These are phyloP conservation scores for Glycine latifolia DNA, from an alignment of 306 rosid species.

Conservation along the genomic window DNA sequence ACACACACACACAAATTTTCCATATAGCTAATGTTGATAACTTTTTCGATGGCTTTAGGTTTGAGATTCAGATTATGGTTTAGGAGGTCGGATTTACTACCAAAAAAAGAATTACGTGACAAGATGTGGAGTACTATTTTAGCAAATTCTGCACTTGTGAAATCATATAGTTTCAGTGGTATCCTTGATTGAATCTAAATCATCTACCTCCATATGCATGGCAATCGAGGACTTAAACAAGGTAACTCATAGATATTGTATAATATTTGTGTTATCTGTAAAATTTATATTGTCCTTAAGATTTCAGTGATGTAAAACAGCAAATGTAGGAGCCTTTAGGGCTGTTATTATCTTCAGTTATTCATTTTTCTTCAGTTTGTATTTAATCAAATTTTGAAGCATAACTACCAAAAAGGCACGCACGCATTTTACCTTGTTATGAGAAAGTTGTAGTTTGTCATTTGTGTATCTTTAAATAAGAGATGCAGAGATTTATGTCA, in stretches of 20 bases:
- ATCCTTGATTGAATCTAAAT: slow-evolving; percentile 36
- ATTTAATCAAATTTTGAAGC: slow-evolving; percentile 51
- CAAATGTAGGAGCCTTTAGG: slow-evolving; percentile 39
- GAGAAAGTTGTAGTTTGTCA: slow-evolving; percentile 20
- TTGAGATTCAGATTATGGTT: slow-evolving; percentile 71
- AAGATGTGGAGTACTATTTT: slow-evolving; percentile 45
- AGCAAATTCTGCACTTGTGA: slow-evolving; percentile 47
- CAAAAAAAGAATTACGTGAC: slow-evolving; percentile 74
- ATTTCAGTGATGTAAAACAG: slow-evolving; percentile 44
- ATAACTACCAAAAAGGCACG: slow-evolving; percentile 27
- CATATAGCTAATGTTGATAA: slow-evolving; percentile 33
- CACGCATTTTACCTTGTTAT: slow-evolving; percentile 32
- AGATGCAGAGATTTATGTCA: slow-evolving; percentile 18
- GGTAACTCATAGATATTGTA: slow-evolving; percentile 48
- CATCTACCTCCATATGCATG: slow-evolving; percentile 36
- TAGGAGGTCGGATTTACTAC: slow-evolving; percentile 84
- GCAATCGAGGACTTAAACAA: slow-evolving; percentile 34
- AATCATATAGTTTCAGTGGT: slow-evolving; percentile 29
- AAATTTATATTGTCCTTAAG: slow-evolving; percentile 39
- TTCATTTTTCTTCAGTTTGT: slow-evolving; percentile 38
- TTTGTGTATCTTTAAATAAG: slow-evolving; percentile 31
- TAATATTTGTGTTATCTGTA: slow-evolving; percentile 42
- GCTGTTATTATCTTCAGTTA: slow-evolving; percentile 35
- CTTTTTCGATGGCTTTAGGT: slow-evolving; percentile 62
- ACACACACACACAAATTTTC: neutral